A percentile compares a stretch with the other conserved stretches of the same genome.
phyloP scores from a whole-genome alignment of 2,329 filamentous ascomycete genomes.

The Tolypocladium pustulatum region DNA sequence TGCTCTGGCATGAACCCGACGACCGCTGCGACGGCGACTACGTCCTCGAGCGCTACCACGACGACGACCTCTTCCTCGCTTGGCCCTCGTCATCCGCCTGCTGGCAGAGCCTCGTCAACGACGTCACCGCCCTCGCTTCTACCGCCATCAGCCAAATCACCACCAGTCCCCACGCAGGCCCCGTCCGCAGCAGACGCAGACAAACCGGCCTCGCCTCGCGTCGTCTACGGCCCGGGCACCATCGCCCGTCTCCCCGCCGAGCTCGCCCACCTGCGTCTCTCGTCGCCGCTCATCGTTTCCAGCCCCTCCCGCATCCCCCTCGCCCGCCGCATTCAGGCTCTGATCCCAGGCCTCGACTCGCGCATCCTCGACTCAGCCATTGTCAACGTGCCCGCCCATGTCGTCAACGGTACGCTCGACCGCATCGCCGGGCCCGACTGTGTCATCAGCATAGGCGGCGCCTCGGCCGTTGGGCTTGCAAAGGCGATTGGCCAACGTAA shows the following conservation, averaged over 20 bases:
- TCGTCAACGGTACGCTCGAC: constrained; percentile 16
- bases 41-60: background rate
- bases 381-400: constrained; percentile 14
- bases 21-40: background rate
- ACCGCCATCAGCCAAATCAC: background rate
- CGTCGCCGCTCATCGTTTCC: constrained; percentile 24
- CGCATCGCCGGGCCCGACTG: constrained; percentile 35
- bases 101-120: background rate
- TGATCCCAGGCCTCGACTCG: constrained; percentile 21
- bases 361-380: constrained; percentile 22
- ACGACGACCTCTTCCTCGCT: background rate
- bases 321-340: constrained; percentile 20
- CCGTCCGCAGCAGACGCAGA: background rate
- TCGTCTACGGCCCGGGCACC: constrained; percentile 23
- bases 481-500: constrained; percentile 43
- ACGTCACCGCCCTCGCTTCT: background rate
- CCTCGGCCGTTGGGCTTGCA: constrained; percentile 50
- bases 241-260: constrained; percentile 22
- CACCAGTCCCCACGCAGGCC: background rate
- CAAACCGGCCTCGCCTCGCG: constrained; percentile 13
- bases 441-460: constrained; percentile 51
- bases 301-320: constrained; percentile 26
- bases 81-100: background rate
- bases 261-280: constrained; percentile 18
- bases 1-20: background rate